phyloP scores from a whole-genome alignment of 2,329 filamentous ascomycete genomes.

The Calonectria henricotiae region DNA sequence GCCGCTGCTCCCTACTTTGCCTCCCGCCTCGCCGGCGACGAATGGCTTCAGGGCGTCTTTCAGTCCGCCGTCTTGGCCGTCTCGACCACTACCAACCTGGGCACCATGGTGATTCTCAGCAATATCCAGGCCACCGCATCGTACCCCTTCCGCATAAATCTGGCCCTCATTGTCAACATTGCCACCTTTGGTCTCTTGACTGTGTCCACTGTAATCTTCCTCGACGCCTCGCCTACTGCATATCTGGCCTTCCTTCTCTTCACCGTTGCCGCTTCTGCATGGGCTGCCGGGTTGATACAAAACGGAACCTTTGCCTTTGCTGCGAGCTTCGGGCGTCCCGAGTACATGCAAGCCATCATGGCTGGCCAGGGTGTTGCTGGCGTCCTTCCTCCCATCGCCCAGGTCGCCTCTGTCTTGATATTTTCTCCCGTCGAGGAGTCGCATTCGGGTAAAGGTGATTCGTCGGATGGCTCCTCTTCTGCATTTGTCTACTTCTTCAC shows the following conservation, averaged over 20 bases:
- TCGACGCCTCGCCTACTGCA: constrained; percentile 71
- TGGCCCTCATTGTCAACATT: constrained; percentile 84
- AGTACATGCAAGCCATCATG: constrained; percentile 98
- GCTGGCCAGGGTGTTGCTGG: constrained; percentile 93
- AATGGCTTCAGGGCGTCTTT: constrained; percentile 85
- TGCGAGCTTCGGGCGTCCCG: constrained; percentile 84
- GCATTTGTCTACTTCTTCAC: constrained; percentile 95
- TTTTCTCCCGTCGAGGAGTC: constrained; percentile 61
- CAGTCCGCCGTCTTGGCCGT: constrained; percentile 92
- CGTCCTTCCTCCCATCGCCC: constrained; percentile 88
- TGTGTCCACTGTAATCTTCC: constrained; percentile 81
- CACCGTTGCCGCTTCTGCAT: constrained; percentile 85
- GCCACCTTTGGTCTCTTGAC: constrained; percentile 84
- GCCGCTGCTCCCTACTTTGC: constrained; percentile 96
- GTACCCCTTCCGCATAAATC: constrained; percentile 89
- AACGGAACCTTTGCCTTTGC: constrained; percentile 96
- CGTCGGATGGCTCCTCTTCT: constrained; percentile 64
- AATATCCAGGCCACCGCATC: constrained; percentile 87
- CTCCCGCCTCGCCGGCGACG: constrained; percentile 80
- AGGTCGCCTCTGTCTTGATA: constrained; percentile 85
- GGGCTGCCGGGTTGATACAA: constrained; percentile 89
- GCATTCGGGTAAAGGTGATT: constrained; percentile 41
- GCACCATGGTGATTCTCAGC: constrained; percentile 82
- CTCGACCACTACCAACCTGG: constrained; percentile 87
- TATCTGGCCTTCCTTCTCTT: constrained; percentile 89